Percentiles rank a stretch among this genome's conserved stretches.
Evolutionary conservation across 768 basidiomycete species (phyloP).

Genomic region (Lactarius pseudohatsudake): DNA sequence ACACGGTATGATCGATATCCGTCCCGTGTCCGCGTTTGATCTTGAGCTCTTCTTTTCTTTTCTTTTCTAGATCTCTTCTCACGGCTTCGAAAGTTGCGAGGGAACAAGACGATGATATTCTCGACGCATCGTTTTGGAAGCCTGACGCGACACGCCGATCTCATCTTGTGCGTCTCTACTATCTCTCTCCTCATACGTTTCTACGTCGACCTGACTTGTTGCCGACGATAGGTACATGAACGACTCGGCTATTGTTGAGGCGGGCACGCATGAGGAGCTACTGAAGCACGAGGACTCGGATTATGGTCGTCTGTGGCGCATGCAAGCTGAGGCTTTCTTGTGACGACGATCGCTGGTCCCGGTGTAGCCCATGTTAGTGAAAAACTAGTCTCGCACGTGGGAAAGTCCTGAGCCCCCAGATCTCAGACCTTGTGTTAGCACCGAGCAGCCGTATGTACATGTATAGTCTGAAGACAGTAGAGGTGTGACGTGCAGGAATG

Average conservation of each 20-base stretch:
- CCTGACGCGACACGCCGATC: constrained; percentile 55
- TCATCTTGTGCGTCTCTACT: constrained; percentile 17
- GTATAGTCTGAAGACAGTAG: neutral
- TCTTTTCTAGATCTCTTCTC: constrained; percentile 60
- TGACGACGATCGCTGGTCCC: neutral
- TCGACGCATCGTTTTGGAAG: constrained; percentile 73
- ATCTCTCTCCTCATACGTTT: neutral
- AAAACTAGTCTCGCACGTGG: too few species aligned
- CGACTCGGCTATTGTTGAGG: constrained; percentile 57
- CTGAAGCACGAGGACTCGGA: constrained; percentile 52
- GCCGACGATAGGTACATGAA: constrained; percentile 59
- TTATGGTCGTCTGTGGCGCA: constrained; percentile 70
- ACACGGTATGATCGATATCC: constrained; percentile 45
- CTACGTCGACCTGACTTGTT: neutral
- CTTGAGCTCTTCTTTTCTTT: neutral
- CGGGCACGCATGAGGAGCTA: constrained; percentile 64
- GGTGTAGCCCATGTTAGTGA: neutral
- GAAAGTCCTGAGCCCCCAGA: too few species aligned
- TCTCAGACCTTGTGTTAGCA: too few species aligned
- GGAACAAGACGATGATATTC: constrained; percentile 81
- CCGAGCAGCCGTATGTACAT: too few species aligned
- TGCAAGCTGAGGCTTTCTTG: constrained; percentile 70
- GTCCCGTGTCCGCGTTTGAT: neutral
- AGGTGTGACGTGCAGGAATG: constrained; percentile 9
- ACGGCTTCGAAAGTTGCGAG: constrained; percentile 61